Evolutionary conservation across 192 early-diverging fungal genomes (phyloP).

Genomic region (Mortierella antarctica): DNA sequence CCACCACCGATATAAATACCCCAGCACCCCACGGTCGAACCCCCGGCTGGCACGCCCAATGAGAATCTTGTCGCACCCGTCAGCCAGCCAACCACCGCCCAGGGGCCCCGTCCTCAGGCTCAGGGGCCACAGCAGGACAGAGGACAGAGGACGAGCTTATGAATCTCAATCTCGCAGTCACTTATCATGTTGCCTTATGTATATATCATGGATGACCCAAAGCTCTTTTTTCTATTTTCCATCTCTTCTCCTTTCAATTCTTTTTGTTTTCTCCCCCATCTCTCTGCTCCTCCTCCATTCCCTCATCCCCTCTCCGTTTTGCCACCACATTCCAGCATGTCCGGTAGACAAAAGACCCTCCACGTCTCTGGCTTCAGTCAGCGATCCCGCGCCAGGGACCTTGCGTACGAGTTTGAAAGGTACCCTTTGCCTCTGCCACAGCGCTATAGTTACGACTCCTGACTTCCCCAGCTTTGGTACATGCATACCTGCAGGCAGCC

Average conservation of each 20-base stretch:
- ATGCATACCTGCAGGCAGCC: neutral
- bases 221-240: neutral
- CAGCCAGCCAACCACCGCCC: no score
- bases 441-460: no score
- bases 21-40: no score
- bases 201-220: neutral
- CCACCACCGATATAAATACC: no score
- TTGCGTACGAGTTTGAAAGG: conserved; percentile 97
- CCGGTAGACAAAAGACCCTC: conserved; percentile 68
- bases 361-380: conserved; percentile 85
- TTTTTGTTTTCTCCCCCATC: neutral
- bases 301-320: neutral
- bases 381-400: conserved; percentile 87
- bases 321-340: conserved; percentile 2
- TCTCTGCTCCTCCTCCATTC: neutral
- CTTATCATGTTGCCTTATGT: neutral
- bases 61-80: no score
- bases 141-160: neutral
- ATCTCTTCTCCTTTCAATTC: neutral
- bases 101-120: no score
- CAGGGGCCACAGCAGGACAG: no score
- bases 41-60: no score
- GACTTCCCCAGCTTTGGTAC: no score
- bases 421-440: conserved; percentile 33
- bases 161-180: neutral